Base-by-base conservation (phyloP, 2,329 filamentous ascomycete genomes). In the Clarireedia paspali region DNA sequence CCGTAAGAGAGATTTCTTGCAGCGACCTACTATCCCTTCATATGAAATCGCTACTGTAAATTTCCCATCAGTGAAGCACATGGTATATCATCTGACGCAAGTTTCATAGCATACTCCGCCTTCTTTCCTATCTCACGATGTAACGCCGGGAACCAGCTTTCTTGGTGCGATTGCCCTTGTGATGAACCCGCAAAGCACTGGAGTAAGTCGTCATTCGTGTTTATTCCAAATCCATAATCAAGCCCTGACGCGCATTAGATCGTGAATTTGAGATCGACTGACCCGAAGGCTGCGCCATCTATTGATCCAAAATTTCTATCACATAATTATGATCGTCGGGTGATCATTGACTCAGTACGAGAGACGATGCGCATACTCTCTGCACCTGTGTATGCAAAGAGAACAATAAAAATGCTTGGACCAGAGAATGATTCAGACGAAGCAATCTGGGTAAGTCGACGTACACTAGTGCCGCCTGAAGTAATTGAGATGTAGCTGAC, bases 171-270 rank as follows among this genome's bases (percentile, higher is more conserved):
- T 59, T 23, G 39, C 15, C 12, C 42, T 53, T 14, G 38, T 75
- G 20, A 77, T 78, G 67, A 79, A 84, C 62, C 72, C 76, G 2
- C 77, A 82, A 65, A 42, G 39, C 20, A n/a, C n/a, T 42, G 39
- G 39, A 42, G 39, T 42, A 42, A 42, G 39, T 10, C 17, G 20
- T 42, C 39, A 9, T 3, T 42, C 20, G 15, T 14, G 2, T 42
- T 20, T n/a, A 14, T 17, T 20, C 39, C 6, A 42, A 42, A 6
- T 10, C 15, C 5, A 17, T 4, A 42, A 42, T 34, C 9, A 34
- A 34, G 27, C 7, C 30, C 39, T 42, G 9, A 42, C 39, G 17
- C n/a, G 2, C 3, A 17, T 17, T 42, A 42, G 39, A 42, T 15
- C 6, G 39, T 42, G 17, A 14, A n/a, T 7, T 20, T 42, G 39